Evolutionary conservation across 495 filamentous ascomycete species (phyloP), one percentile per base, ranked within the genome.

Genomic region (Hypoxylon trugodes): DNA sequence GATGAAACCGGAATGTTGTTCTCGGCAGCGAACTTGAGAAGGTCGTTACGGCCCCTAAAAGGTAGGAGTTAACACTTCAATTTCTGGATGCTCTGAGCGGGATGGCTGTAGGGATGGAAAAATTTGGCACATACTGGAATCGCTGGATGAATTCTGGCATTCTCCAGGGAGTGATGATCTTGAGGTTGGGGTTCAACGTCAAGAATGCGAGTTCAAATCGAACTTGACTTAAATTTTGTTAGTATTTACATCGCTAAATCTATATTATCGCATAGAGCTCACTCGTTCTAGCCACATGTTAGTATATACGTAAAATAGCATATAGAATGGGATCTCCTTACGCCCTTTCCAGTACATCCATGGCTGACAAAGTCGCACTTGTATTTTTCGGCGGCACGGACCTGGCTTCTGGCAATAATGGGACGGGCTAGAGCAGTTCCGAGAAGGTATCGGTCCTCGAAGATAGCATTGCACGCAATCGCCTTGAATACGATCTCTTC

Each of bases 141-240:
- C 50, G 68, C 90, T 78, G n/a, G 81, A 87, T 92, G 84, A 98
- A 97, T 69, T 87, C 84, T 42, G 90, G 88, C 43, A 90, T 79
- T 61, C 94, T 81, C 93, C 94, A 96, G 25, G 92, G 94, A 41
- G 92, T 91, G 73, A 96, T 91, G 77, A 96, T 84, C 78, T 93
- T 90, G 77, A 93, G 90, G 40, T 78, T 76, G 52, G 90, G 90
- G n/a, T n/a, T n/a, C n/a, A n/a, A n/a, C n/a, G n/a, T n/a, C n/a
- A n/a, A n/a, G n/a, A n/a, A n/a, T n/a, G n/a, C n/a, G n/a, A n/a
- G n/a, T n/a, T n/a, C n/a, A n/a, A n/a, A n/a, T n/a, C n/a, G n/a
- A n/a, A n/a, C n/a, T n/a, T n/a, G n/a, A n/a, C n/a, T n/a, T n/a
- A n/a, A n/a, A n/a, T n/a, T n/a, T n/a, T n/a, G n/a, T n/a, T n/a